phyloP scores from a whole-genome alignment of 139 green algal species.

The Chlamydomonas sp. region DNA sequence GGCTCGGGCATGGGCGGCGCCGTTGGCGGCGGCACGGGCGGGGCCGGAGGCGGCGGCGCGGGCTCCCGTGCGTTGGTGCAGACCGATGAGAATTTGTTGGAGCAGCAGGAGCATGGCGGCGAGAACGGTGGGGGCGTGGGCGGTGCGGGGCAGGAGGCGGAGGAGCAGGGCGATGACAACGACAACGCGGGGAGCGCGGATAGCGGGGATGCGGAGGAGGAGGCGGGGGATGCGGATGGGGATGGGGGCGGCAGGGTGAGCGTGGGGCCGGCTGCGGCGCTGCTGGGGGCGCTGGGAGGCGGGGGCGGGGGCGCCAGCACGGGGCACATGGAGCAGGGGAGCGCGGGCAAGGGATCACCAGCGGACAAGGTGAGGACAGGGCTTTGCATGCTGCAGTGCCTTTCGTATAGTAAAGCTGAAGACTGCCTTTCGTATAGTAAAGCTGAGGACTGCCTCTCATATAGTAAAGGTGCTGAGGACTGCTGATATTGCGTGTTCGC shows the following conservation, averaged over 20 bases:
- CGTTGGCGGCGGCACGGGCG: not conserved
- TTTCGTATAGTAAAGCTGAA: not conserved
- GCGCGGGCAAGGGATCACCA: constrained; percentile 27
- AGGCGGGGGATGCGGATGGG: not conserved
- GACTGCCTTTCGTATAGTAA: not conserved
- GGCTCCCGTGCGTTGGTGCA: not conserved
- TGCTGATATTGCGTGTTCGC: too few species aligned
- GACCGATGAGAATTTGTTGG: not conserved
- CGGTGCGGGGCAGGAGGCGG: not conserved
- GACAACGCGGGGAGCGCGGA: constrained; percentile 32
- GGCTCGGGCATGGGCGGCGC: constrained; percentile 16
- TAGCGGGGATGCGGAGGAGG: not conserved
- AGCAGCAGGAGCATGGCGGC: constrained; percentile 13
- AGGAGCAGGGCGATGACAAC: constrained; percentile 28
- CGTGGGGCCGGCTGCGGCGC: constrained; percentile 31
- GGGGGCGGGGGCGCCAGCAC: constrained; percentile 29
- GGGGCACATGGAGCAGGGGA: constrained; percentile 6
- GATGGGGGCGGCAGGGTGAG: constrained; percentile 18
- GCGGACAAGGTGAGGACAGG: constrained; percentile 11
- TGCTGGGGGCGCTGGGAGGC: constrained; percentile 30
- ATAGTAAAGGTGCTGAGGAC: too few species aligned
- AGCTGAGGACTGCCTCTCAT: too few species aligned
- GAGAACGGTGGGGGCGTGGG: constrained; percentile 24
- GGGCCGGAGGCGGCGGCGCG: not conserved
- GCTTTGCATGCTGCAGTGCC: not conserved